A percentile compares a stretch with the other conserved stretches of the same genome.
phyloP scores from a whole-genome alignment of 2,329 filamentous ascomycete species.

The Diaporthe sp. region DNA sequence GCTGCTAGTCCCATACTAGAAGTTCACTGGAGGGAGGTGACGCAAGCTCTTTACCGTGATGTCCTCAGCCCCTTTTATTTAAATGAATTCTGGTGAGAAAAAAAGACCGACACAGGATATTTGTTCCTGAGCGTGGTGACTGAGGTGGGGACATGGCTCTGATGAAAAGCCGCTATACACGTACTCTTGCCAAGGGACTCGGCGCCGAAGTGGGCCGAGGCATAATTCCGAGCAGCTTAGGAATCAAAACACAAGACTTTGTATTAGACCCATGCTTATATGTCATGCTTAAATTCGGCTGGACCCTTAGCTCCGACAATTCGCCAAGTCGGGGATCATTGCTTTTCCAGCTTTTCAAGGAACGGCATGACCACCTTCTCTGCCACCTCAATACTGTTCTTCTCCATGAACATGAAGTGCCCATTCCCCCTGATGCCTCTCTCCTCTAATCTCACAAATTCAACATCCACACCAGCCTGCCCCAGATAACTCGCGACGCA shows the following conservation, averaged over 20 bases:
- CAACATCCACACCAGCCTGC: constrained; percentile 53
- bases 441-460: constrained; percentile 54
- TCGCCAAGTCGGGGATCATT: not conserved
- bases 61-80: not conserved
- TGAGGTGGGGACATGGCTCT: not conserved
- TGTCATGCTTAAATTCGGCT: not conserved
- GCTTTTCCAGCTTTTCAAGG: not conserved
- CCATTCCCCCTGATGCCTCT: constrained; percentile 55
- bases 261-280: no score
- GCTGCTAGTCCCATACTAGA: not conserved
- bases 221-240: not conserved
- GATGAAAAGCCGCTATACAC: not conserved
- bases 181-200: not conserved
- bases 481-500: constrained; percentile 52
- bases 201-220: not conserved
- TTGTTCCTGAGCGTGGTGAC: not conserved
- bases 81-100: not conserved
- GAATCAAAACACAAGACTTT: not conserved
- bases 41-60: not conserved
- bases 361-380: not conserved
- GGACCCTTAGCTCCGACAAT: not conserved
- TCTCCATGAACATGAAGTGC: constrained; percentile 60
- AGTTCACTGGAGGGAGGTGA: not conserved
- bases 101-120: not conserved
- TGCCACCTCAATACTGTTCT: constrained; percentile 54